Base-by-base conservation (phyloP, 2,329 filamentous ascomycete species). In the Fusarium vanettenii region DNA sequence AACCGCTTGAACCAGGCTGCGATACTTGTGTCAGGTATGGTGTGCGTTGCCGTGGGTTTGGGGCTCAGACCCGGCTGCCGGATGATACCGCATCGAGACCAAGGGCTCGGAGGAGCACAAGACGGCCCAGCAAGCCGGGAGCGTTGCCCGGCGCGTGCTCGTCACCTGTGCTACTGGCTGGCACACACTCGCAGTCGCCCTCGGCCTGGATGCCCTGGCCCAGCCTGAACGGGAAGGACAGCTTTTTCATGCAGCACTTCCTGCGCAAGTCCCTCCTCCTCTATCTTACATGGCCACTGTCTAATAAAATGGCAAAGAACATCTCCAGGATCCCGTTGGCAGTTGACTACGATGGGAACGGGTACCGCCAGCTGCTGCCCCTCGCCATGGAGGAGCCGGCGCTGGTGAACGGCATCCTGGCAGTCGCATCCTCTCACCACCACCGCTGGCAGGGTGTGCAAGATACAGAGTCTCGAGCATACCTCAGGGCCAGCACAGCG, bases 161-260 rank as follows among this genome's bases (percentile, higher is more conserved):
- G 48, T 27, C 39, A 62, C 18, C 27, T 25, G 13, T 6, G 39
- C 39, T 9, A 20, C 39, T 16, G 14, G n/a, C 10, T 6, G 39
- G n/a, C 14, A 9, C n/a, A 18, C 16, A 43, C 39, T 4, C 6
- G 14, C 39, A 20, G 39, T 52, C 48, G 14, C 22, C 33, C 5
- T 52, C 60, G 43, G 60, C 55, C 5, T 18, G 52, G 25, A 56
- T 66, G 27, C 61, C 68, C 11, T 37, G 50, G 7, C 43, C 66
- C 3, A 64, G 60, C 13, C 37, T 71, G 18, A 60, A 64, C 14
- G n/a, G 41, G 16, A 41, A 71, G 27, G 64, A 71, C 18, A 71
- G 64, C 45, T 67, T 64, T 45, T 64, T 64, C 20, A 65, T 71
- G 60, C 64, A 71, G 14, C 68, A 71, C 45, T 71, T 71, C 33